Conservation (phyloP, 1,139 yeast species). For the Suzukiozyma palmioleophila region DNA sequence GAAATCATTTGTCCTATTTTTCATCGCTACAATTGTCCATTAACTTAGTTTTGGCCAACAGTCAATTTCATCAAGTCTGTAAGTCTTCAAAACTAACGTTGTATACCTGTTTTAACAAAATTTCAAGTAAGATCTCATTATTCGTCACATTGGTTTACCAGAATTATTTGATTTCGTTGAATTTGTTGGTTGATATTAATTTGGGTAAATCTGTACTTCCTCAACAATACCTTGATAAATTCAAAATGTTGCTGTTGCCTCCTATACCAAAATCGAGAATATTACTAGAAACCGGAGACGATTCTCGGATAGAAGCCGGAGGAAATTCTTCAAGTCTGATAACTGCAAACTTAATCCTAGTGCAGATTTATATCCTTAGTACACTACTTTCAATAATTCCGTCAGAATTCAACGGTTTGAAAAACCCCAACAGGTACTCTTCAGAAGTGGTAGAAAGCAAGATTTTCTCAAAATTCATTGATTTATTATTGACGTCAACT, state of each 20-base stretch:
- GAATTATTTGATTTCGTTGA: conserved; percentile 17
- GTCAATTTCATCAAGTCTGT: conserved; percentile 11
- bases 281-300: conserved; percentile 9
- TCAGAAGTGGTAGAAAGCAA: conserved; percentile 11
- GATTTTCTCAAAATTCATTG: conserved; percentile 13
- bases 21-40: conserved; percentile 9
- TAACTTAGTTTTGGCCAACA: conserved; percentile 9
- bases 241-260: conserved; percentile 19
- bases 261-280: conserved; percentile 24
- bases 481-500: conserved; percentile 16
- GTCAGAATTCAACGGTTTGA: conserved; percentile 16
- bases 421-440: conserved; percentile 9
- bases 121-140: conserved; percentile 23
- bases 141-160: conserved; percentile 12
- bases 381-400: conserved; percentile 9
- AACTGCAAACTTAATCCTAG: conserved; percentile 5
- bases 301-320: conserved; percentile 7
- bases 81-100: conserved; percentile 11
- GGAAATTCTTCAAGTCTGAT: conserved; percentile 6
- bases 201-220: conserved; percentile 13
- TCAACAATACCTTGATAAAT: conserved; percentile 11
- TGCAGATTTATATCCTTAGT: conserved; percentile 6
- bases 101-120: conserved; percentile 17
- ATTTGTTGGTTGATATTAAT: conserved; percentile 11
- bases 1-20: conserved; percentile 7